Evolutionary conservation across 2,329 filamentous ascomycete species (phyloP).

Genomic region (Cordyceps fumosorosea): DNA sequence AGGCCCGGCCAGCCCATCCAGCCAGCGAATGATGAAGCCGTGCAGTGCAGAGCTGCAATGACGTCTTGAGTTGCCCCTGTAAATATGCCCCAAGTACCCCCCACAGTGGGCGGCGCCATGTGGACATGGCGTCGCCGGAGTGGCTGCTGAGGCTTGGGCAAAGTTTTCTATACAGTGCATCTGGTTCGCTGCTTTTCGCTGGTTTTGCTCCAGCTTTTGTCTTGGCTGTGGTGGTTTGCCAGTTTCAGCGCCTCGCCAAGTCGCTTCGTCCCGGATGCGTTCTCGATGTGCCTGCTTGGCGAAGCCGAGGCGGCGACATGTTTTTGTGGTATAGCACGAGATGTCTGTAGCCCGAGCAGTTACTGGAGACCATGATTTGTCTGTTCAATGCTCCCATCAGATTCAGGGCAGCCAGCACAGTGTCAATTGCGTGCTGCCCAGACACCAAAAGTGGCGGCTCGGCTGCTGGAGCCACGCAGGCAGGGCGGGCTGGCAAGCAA

Average conservation of each 20-base stretch:
- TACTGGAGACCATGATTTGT: not conserved
- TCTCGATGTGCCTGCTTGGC: slow-evolving; percentile 2
- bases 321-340: not conserved
- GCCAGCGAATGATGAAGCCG: not conserved
- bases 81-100: not conserved
- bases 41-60: slow-evolving; percentile 1
- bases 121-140: not conserved
- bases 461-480: not conserved
- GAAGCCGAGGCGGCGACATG: not conserved
- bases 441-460: not conserved
- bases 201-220: not conserved
- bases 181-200: not conserved
- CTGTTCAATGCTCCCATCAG: not conserved
- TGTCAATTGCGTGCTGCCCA: not conserved
- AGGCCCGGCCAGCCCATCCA: not conserved
- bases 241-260: slow-evolving; percentile 2
- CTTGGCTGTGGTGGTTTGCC: not conserved
- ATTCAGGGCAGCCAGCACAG: slow-evolving; percentile 3
- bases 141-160: not conserved
- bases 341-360: too few relatives aligned
- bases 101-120: slow-evolving; percentile 12
- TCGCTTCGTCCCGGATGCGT: slow-evolving; percentile 8
- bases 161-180: slow-evolving; percentile 10
- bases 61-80: slow-evolving; percentile 11
- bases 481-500: not conserved